phyloP scores from a whole-genome alignment of 2,329 filamentous ascomycete species.

The Incumbomyces lentus region DNA sequence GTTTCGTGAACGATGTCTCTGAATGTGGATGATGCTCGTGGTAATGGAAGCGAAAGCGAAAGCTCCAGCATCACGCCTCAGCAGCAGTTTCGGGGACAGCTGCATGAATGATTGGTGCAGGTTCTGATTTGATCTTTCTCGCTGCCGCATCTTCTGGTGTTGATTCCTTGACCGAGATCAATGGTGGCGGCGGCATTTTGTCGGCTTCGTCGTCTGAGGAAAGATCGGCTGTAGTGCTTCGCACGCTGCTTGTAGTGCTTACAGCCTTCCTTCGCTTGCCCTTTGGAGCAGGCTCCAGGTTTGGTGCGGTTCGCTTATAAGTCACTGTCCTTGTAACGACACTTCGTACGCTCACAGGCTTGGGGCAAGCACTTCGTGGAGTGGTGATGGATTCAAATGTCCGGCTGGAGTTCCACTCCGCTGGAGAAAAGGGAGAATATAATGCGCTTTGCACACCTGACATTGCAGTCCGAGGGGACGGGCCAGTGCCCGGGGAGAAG shows the following conservation, averaged over 20 bases:
- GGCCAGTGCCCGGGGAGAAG: slow-evolving; percentile 48
- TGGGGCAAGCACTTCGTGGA: slow-evolving; percentile 51
- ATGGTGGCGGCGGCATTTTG: slow-evolving; percentile 6
- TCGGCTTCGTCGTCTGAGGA: slow-evolving; percentile 3
- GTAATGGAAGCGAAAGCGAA: background rate
- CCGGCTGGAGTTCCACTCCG: slow-evolving; percentile 55
- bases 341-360: slow-evolving; percentile 64
- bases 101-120: background rate
- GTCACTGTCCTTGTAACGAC: slow-evolving; percentile 92
- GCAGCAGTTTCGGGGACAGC: background rate
- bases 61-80: background rate
- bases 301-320: slow-evolving; percentile 58
- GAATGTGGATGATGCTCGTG: background rate
- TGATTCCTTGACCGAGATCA: slow-evolving; percentile 7
- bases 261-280: slow-evolving; percentile 71
- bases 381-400: slow-evolving; percentile 51
- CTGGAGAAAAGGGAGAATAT: slow-evolving; percentile 70
- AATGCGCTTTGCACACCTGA: slow-evolving; percentile 31
- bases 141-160: slow-evolving; percentile 2
- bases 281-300: slow-evolving; percentile 76
- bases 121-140: background rate
- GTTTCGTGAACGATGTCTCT: background rate
- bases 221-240: slow-evolving; percentile 3
- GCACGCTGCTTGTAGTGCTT: slow-evolving; percentile 3
- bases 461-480: slow-evolving; percentile 58